phyloP scores from a whole-genome alignment of 805 yeast genomes.

The Nakazawaea sp. region DNA sequence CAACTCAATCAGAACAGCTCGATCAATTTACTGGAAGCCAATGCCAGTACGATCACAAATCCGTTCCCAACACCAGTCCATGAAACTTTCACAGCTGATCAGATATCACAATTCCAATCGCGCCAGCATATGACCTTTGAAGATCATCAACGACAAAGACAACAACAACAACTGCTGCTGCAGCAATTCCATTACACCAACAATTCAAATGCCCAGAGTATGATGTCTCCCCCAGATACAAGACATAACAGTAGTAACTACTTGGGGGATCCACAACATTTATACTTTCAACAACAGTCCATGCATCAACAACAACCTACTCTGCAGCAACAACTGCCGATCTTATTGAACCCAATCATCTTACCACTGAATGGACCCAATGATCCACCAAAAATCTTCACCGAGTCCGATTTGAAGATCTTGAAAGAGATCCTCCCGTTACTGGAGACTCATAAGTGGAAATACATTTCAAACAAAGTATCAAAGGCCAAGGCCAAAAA shows the following conservation, averaged over 20 bases:
- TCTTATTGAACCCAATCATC: neutral
- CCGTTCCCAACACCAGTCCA: too few relatives aligned
- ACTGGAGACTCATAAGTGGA: conserved; percentile 11
- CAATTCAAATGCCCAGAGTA: too few relatives aligned
- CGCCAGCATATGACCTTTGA: too few relatives aligned
- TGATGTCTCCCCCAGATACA: conserved; percentile 3
- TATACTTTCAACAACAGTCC: neutral
- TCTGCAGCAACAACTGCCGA: neutral
- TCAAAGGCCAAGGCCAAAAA: conserved; percentile 8
- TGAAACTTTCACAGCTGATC: too few relatives aligned
- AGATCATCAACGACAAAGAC: too few relatives aligned
- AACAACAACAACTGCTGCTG: too few relatives aligned
- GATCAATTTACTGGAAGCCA: too few relatives aligned
- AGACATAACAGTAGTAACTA: conserved; percentile 1
- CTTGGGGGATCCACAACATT: neutral
- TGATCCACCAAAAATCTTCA: conserved; percentile 2
- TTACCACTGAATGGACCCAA: neutral
- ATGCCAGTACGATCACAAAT: too few relatives aligned
- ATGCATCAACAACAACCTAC: neutral
- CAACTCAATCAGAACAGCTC: too few relatives aligned
- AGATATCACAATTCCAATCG: too few relatives aligned
- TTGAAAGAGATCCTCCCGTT: conserved; percentile 6
- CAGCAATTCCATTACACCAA: too few relatives aligned
- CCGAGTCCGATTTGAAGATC: conserved; percentile 2
- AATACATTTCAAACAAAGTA: conserved; percentile 9